Conservation (phyloP, 192 early-diverging fungal species). For the Backusella tarrabulga region DNA sequence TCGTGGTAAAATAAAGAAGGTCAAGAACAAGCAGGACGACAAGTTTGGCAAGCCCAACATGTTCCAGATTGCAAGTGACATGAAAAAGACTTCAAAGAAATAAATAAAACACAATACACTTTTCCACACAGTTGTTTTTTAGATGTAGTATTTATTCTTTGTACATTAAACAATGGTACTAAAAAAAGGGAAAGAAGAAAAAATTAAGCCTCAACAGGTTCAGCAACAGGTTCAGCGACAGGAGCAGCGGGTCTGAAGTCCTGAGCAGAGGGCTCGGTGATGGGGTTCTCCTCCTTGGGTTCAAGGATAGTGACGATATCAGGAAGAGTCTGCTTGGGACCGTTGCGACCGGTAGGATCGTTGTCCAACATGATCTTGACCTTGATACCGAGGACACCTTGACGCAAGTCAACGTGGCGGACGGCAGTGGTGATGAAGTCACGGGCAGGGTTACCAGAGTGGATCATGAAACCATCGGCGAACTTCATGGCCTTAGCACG, state of each 20-base stretch:
- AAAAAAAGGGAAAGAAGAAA: neutral
- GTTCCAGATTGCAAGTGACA: conserved; percentile 45
- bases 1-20: conserved; percentile 70
- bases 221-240: conserved; percentile 20
- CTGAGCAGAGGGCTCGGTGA: conserved; percentile 70
- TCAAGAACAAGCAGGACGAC: conserved; percentile 57
- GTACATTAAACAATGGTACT: no score
- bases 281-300: conserved; percentile 82
- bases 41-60: conserved; percentile 40
- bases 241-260: conserved; percentile 42
- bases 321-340: conserved; percentile 95
- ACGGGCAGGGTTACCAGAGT: no score
- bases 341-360: conserved; percentile 91
- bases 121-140: neutral
- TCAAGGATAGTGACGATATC: conserved; percentile 94
- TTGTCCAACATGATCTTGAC: no score
- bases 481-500: no score
- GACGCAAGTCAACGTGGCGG: no score
- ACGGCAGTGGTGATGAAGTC: no score
- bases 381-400: no score
- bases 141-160: neutral
- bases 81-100: conserved; percentile 13
- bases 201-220: conserved; percentile 23
- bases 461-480: no score
- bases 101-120: neutral